A percentile compares a stretch with the other conserved stretches of the same genome.
Evolutionary conservation across 345 rosid species (phyloP).

Genomic region (Clausena lansium): DNA sequence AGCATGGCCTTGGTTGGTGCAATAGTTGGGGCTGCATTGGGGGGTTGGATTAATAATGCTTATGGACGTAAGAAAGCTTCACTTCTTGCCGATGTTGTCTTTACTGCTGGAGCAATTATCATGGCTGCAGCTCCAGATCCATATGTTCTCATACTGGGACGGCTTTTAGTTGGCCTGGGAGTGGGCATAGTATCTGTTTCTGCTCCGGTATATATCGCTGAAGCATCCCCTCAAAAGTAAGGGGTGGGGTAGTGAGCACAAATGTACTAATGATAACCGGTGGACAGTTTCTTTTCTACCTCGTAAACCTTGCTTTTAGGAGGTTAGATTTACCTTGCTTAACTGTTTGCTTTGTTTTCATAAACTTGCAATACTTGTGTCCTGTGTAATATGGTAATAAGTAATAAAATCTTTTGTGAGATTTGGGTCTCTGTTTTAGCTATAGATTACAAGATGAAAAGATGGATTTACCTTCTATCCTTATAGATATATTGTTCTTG

Average conservation of each 20-base stretch:
- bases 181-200: slow-evolving; percentile 93
- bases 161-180: slow-evolving; percentile 84
- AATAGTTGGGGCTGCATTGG: slow-evolving; percentile 83
- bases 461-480: neutral
- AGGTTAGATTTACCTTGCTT: slow-evolving; percentile 53
- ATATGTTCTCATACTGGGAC: slow-evolving; percentile 76
- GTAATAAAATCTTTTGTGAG: neutral
- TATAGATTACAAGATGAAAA: slow-evolving; percentile 9
- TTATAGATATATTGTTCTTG: neutral
- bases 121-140: slow-evolving; percentile 96
- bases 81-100: slow-evolving; percentile 71
- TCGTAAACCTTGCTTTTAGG: slow-evolving; percentile 83
- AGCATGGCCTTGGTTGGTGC: slow-evolving; percentile 99
- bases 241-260: slow-evolving; percentile 98
- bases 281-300: slow-evolving; percentile 95
- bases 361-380: neutral
- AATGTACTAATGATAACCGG: slow-evolving; percentile 97
- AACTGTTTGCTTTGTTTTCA: neutral
- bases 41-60: slow-evolving; percentile 94
- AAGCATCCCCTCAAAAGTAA: slow-evolving; percentile 92
- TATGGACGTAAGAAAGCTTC: slow-evolving; percentile 96
- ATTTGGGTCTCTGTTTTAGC: neutral
- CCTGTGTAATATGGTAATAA: neutral
- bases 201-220: slow-evolving; percentile 97
- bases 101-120: slow-evolving; percentile 70